These are phyloP conservation scores for Eustoma russellianum DNA, from an alignment of 257 asterid species.

Conservation along the genomic window DNA sequence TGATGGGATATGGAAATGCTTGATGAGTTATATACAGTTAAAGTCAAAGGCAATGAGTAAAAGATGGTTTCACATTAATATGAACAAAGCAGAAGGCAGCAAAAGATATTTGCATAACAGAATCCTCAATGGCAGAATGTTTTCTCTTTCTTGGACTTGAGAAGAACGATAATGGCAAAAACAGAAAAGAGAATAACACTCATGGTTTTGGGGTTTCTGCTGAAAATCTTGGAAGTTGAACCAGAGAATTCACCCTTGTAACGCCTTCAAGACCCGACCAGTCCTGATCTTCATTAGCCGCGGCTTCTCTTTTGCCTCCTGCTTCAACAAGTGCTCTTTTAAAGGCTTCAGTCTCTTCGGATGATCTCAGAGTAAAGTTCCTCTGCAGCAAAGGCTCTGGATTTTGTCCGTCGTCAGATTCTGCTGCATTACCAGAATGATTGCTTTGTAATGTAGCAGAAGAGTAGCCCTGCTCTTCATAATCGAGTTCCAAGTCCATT, in stretches of 20 bases:
- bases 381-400: conserved; percentile 70
- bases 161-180: background rate
- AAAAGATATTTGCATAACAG: conserved; percentile 8
- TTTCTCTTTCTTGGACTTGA: conserved; percentile 4
- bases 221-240: conserved; percentile 92
- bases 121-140: background rate
- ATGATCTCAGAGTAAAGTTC: conserved; percentile 64
- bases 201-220: conserved; percentile 60
- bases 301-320: conserved; percentile 21
- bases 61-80: background rate
- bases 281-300: conserved; percentile 42
- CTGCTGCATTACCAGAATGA: conserved; percentile 63
- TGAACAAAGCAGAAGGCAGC: conserved; percentile 8
- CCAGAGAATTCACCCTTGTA: conserved; percentile 88
- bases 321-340: conserved; percentile 26
- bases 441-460: conserved; percentile 69
- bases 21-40: conserved; percentile 1
- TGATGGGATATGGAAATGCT: background rate
- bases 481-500: conserved; percentile 82
- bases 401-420: conserved; percentile 77
- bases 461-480: conserved; percentile 71
- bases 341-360: conserved; percentile 49
- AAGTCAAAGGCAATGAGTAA: background rate
- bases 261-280: conserved; percentile 99
- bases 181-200: conserved; percentile 10